A percentile compares a stretch with the other conserved stretches of the same genome.
phyloP scores from a whole-genome alignment of 2,329 filamentous ascomycete genomes.

The Amylocarpus encephaloides region DNA sequence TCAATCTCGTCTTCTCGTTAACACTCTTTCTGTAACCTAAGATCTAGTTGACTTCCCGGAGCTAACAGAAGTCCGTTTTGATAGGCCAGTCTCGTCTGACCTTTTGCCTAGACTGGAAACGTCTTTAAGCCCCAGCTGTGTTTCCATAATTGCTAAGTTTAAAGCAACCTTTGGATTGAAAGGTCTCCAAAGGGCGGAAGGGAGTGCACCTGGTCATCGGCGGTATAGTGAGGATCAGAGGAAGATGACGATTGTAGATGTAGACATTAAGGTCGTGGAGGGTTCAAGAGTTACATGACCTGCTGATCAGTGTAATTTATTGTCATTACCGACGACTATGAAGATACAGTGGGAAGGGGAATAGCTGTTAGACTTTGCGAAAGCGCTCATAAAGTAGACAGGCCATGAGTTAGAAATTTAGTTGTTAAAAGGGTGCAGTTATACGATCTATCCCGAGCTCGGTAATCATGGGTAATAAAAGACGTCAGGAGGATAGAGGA shows the following conservation, averaged over 20 bases:
- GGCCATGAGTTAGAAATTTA: too few species aligned
- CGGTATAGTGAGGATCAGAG: conserved; percentile 32
- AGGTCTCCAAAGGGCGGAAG: conserved; percentile 17
- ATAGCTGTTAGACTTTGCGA: not conserved
- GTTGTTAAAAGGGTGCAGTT: too few species aligned
- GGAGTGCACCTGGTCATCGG: conserved; percentile 9
- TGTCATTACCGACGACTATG: not conserved
- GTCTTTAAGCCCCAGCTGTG: conserved; percentile 36
- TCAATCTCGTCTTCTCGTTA: conserved; percentile 57
- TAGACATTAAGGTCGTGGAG: not conserved
- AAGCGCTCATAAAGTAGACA: too few species aligned
- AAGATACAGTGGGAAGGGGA: not conserved
- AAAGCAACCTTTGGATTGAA: conserved; percentile 24
- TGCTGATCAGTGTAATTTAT: not conserved
- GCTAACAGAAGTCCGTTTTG: conserved; percentile 54
- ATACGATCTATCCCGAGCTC: too few species aligned
- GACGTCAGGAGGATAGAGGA: too few species aligned
- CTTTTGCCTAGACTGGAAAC: conserved; percentile 53
- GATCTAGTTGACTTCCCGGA: conserved; percentile 55
- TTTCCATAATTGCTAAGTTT: conserved; percentile 48
- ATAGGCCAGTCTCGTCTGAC: conserved; percentile 58
- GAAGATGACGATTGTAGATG: conserved; percentile 16
- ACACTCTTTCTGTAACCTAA: conserved; percentile 49
- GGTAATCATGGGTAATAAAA: too few species aligned
- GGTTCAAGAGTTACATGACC: not conserved